These are phyloP conservation scores for Psilocybe cubensis DNA, from an alignment of 768 basidiomycete genomes.

Conservation along the genomic window DNA sequence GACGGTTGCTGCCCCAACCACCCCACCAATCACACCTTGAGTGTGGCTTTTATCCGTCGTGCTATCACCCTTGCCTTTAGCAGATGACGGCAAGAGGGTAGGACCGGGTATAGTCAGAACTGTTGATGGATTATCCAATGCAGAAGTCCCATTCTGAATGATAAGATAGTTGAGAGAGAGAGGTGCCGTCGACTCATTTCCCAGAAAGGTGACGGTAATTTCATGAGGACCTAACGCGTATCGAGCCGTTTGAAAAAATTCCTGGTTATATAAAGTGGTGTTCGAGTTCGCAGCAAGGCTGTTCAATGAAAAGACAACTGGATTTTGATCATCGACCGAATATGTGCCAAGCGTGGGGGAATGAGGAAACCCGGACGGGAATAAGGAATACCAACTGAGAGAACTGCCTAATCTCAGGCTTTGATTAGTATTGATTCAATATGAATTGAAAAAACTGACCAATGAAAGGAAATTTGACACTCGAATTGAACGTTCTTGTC, in stretches of 20 bases:
- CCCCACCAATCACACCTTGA: too few species aligned
- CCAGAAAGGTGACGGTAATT: slow-evolving; percentile 21
- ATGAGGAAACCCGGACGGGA: slow-evolving; percentile 17
- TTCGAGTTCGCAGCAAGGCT: slow-evolving; percentile 11
- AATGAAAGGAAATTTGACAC: slow-evolving; percentile 22
- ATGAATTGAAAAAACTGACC: slow-evolving; percentile 18
- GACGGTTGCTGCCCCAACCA: too few species aligned
- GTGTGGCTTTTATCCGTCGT: too few species aligned
- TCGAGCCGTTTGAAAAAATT: slow-evolving; percentile 23
- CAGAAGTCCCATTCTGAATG: slow-evolving; percentile 17
- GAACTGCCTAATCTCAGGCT: slow-evolving; percentile 16
- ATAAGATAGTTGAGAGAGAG: slow-evolving; percentile 25
- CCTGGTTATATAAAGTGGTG: slow-evolving; percentile 18
- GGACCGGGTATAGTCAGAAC: not conserved
- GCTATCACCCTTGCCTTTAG: too few species aligned
- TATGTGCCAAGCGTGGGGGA: slow-evolving; percentile 18
- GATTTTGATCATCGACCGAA: slow-evolving; percentile 21
- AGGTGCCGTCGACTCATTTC: slow-evolving; percentile 21
- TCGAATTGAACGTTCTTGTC: slow-evolving; percentile 16
- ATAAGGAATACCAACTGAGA: slow-evolving; percentile 27
- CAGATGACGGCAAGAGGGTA: too few species aligned
- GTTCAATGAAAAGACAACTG: slow-evolving; percentile 18
- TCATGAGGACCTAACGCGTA: slow-evolving; percentile 20
- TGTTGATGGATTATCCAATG: not conserved
- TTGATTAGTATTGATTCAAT: not conserved